Conservation (phyloP, 1,139 yeast species). For the Hemisphaericaspora xylanilytica region DNA sequence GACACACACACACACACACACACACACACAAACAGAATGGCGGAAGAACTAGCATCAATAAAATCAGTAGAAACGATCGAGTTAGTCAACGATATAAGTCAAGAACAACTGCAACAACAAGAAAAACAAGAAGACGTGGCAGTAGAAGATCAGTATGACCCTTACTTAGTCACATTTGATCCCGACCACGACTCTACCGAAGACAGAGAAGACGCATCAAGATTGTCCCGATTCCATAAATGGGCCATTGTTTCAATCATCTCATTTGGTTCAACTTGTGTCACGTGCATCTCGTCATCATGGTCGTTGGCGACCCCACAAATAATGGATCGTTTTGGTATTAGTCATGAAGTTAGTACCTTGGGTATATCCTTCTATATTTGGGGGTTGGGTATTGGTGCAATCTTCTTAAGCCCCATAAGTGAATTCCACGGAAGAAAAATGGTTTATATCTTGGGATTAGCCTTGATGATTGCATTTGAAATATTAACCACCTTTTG, state of each 20-base stretch:
- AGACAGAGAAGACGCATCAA: constrained; percentile 26
- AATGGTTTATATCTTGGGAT: constrained; percentile 25
- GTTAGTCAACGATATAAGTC: not conserved
- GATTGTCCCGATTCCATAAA: constrained; percentile 23
- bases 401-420: constrained; percentile 32
- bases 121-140: not conserved
- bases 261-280: constrained; percentile 25
- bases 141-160: constrained; percentile 8
- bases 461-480: constrained; percentile 23
- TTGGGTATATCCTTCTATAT: constrained; percentile 31
- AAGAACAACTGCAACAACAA: not conserved
- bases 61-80: not conserved
- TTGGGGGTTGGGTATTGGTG: constrained; percentile 33
- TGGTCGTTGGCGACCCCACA: constrained; percentile 31
- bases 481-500: constrained; percentile 30
- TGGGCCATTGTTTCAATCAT: constrained; percentile 29
- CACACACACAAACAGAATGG: too few species aligned
- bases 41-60: not conserved
- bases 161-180: constrained; percentile 22
- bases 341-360: constrained; percentile 27
- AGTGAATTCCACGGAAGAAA: constrained; percentile 35
- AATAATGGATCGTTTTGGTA: constrained; percentile 23
- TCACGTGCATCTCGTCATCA: constrained; percentile 31
- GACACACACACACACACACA: too few species aligned
- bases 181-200: constrained; percentile 16